phyloP scores from a whole-genome alignment of 2,329 filamentous ascomycete species.

The Aureobasidium uvarum region DNA sequence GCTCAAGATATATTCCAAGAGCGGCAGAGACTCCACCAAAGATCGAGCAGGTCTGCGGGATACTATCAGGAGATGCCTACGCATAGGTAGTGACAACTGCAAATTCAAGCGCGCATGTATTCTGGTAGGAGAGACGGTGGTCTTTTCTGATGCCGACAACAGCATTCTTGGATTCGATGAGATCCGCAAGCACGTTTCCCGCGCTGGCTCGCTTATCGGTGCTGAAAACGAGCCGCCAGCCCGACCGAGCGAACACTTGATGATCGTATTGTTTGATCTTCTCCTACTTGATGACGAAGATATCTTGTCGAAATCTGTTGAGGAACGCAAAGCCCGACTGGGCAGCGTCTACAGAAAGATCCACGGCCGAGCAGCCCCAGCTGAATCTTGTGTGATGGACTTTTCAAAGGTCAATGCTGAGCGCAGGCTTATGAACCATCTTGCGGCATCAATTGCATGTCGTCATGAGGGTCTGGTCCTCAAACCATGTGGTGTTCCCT shows the following conservation, averaged over 20 bases:
- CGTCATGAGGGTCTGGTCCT: constrained; percentile 77
- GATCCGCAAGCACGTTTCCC: constrained; percentile 73
- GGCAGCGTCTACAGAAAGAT: constrained; percentile 55
- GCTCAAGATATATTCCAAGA: constrained; percentile 87
- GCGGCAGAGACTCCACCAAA: constrained; percentile 79
- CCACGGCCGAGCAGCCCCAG: constrained; percentile 64
- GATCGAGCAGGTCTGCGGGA: constrained; percentile 65
- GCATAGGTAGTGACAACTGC: constrained; percentile 59
- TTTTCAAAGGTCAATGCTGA: constrained; percentile 57
- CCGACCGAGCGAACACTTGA: constrained; percentile 56
- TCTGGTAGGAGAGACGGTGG: constrained; percentile 77
- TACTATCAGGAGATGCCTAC: constrained; percentile 63
- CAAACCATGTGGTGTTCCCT: constrained; percentile 72
- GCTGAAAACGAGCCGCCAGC: constrained; percentile 65
- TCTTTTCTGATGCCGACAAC: constrained; percentile 66
- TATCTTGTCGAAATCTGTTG: constrained; percentile 55
- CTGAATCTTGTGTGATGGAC: constrained; percentile 65
- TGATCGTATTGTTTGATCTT: constrained; percentile 62
- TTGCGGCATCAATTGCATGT: constrained; percentile 64
- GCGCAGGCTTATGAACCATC: constrained; percentile 59
- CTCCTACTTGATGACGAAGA: constrained; percentile 56
- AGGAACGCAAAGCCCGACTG: constrained; percentile 61
- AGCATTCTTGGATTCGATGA: constrained; percentile 75
- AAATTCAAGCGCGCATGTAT: constrained; percentile 66
- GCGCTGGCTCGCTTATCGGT: constrained; percentile 68